phyloP scores from a whole-genome alignment of 2,329 filamentous ascomycete species.

The Diaporthe sp. region DNA sequence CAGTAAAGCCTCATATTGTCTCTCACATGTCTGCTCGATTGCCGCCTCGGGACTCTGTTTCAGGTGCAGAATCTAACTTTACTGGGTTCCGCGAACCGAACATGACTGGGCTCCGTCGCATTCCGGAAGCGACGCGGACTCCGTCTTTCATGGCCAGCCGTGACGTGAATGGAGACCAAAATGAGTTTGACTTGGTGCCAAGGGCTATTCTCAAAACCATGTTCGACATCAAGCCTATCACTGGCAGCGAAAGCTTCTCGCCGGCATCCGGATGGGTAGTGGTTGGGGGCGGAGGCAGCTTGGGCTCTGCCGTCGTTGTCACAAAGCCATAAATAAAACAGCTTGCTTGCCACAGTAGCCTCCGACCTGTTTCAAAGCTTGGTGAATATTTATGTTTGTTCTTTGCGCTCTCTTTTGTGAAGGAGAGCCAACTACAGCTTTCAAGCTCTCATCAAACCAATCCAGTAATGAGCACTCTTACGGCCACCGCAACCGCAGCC shows the following conservation, averaged over 20 bases:
- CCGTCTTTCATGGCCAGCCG: not conserved
- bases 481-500: not conserved
- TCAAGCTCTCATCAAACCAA: no score
- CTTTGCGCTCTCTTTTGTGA: not conserved
- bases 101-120: not conserved
- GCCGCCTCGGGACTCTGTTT: not conserved
- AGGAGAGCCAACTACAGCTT: not conserved
- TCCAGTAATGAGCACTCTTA: conserved; percentile 9
- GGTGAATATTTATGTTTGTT: no score
- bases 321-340: conserved; percentile 9
- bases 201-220: not conserved
- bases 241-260: not conserved
- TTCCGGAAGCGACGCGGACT: conserved; percentile 2
- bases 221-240: not conserved
- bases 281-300: no score
- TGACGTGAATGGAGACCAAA: not conserved
- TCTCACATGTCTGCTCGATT: not conserved
- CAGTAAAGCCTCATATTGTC: no score
- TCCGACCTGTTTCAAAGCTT: not conserved
- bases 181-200: not conserved
- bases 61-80: conserved; percentile 10
- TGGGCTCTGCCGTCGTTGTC: not conserved
- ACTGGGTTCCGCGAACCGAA: conserved; percentile 11
- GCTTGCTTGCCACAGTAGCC: not conserved
- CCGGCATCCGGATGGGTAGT: not conserved